Evolutionary conservation across 345 rosid genomes (phyloP), one percentile per base, ranked within the genome.

Genomic region (Melastoma malabathricum): DNA sequence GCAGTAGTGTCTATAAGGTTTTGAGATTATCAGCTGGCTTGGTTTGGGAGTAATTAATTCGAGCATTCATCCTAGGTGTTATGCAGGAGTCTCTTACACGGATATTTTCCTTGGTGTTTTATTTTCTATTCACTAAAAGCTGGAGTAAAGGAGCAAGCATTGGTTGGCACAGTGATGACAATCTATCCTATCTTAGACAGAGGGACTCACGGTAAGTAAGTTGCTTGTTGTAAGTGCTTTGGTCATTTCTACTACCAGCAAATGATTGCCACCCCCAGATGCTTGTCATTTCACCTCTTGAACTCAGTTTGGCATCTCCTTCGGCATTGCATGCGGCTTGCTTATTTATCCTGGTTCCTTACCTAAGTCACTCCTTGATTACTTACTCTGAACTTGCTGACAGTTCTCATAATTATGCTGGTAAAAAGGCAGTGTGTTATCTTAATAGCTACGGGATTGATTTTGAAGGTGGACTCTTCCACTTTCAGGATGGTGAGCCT

Each of bases 151-250:
- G 96, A 74, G 87, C 93, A 5, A 80, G 89, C 75, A 86, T 87
- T 54, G 98, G 95, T 8, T 92, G 96, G 96, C 98, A 90, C 45
- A 82, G 84, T 71, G 98, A 90, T 73, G 96, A 90, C 27, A 87
- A 90, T 67, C 72, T 85, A 65, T 67, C 73, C 9, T 84, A 90
- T 73, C 84, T 90, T 15, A 80, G 72, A 69, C 98, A 90, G 57
- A 64, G 96, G 3, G 75, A 84, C 65, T 78, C 59, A 61, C 95
- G 63, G 96, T 87, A 52, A 1, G 72, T 72, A 1, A 45, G 34
- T 5, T 9, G 27, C 47, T 18, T 53, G 47, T 43, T 34, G 41
- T 34, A 6, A 2, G 12, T 6, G 12, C 41, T 34, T 9, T 7
- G 41, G 12, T 34, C 12, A 34, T 34, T 34, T 34, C 41, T 34